Evolutionary conservation across 192 early-diverging fungal species (phyloP).

Genomic region (Coemansia sp.): DNA sequence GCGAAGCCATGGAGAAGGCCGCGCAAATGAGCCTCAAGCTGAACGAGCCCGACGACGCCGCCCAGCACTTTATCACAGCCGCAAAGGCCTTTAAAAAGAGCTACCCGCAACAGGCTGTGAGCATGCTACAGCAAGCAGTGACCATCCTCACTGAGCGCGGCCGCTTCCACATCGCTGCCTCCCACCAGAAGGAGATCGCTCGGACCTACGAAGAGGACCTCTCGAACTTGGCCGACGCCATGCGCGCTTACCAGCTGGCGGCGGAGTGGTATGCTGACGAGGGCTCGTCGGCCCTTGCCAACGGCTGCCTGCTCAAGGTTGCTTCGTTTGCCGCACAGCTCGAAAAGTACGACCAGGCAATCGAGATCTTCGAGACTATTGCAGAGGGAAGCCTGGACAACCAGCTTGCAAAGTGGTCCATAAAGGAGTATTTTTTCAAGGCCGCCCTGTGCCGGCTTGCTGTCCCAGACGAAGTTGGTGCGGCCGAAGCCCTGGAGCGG

Average conservation of each 20-base stretch:
- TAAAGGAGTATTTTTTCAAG: slow-evolving; percentile 97
- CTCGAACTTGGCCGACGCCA: slow-evolving; percentile 72
- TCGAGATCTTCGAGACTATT: slow-evolving; percentile 86
- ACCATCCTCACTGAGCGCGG: slow-evolving; percentile 79
- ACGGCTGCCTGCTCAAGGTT: slow-evolving; percentile 88
- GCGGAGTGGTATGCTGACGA: slow-evolving; percentile 93
- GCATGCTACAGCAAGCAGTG: slow-evolving; percentile 74
- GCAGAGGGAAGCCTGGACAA: slow-evolving; percentile 83
- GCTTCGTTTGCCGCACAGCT: slow-evolving; percentile 87
- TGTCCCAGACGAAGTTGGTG: slow-evolving; percentile 72
- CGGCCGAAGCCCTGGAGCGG: slow-evolving; percentile 71
- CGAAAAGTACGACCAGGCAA: slow-evolving; percentile 84
- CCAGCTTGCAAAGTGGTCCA: slow-evolving; percentile 90
- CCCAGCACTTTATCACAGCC: slow-evolving; percentile 79
- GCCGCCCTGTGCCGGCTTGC: slow-evolving; percentile 89
- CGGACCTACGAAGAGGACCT: slow-evolving; percentile 87
- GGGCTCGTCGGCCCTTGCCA: slow-evolving; percentile 87
- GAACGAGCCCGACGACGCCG: slow-evolving; percentile 83
- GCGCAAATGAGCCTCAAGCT: slow-evolving; percentile 74
- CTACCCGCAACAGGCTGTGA: slow-evolving; percentile 76
- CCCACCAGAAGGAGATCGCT: slow-evolving; percentile 92
- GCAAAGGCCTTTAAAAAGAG: slow-evolving; percentile 88
- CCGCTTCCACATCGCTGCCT: slow-evolving; percentile 85
- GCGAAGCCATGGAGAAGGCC: slow-evolving; percentile 86
- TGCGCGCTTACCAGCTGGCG: slow-evolving; percentile 85